phyloP scores from a whole-genome alignment of 257 asterid species.

The Lycium barbarum region DNA sequence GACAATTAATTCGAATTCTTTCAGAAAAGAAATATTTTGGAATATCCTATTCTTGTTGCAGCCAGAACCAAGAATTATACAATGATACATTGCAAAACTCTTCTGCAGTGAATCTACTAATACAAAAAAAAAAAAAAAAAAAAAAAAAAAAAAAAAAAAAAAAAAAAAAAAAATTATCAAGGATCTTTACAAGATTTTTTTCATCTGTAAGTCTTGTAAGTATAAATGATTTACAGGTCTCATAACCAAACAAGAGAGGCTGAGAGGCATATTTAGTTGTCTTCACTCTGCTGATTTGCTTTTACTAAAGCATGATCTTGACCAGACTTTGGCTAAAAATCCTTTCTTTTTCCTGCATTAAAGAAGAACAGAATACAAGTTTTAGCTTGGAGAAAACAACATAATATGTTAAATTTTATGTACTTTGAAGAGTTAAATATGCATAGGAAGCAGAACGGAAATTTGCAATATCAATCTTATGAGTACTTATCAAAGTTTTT shows the following conservation, averaged over 20 bases:
- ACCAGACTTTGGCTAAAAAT: slow-evolving; percentile 43
- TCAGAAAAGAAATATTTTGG: background rate
- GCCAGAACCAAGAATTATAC: background rate
- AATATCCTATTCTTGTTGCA: background rate
- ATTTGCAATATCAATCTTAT: background rate
- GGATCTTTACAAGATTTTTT: background rate
- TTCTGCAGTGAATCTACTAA: background rate
- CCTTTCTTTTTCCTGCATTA: slow-evolving; percentile 60
- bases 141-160: background rate
- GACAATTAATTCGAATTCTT: background rate
- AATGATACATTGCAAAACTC: background rate
- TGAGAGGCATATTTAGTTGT: background rate
- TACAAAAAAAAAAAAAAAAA: background rate
- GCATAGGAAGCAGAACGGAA: background rate
- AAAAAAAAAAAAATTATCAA: background rate
- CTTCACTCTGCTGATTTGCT: slow-evolving; percentile 41
- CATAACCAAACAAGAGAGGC: background rate
- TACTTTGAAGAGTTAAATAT: background rate
- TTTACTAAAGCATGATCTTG: slow-evolving; percentile 43
- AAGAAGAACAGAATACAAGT: background rate
- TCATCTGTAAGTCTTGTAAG: background rate
- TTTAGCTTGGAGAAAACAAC: background rate
- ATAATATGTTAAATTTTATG: background rate
- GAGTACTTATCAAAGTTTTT: background rate
- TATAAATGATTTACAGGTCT: slow-evolving; percentile 22